A percentile compares a stretch with the other conserved stretches of the same genome.
Conservation (phyloP, 352 stramenopile species). For the Thalassiosira ordinaria region DNA sequence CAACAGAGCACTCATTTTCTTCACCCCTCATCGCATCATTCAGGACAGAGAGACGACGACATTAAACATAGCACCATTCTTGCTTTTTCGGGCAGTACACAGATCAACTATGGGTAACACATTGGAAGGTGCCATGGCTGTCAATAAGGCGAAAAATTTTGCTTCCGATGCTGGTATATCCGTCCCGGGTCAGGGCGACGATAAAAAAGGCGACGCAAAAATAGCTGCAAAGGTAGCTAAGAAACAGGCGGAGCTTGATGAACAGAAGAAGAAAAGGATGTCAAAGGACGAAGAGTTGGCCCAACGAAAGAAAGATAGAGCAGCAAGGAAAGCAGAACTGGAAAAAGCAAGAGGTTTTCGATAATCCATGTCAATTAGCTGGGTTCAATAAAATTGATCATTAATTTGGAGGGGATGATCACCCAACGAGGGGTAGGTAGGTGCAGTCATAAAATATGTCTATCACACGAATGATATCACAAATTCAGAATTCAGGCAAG, state of each 20-base stretch:
- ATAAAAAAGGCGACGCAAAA: slow-evolving; percentile 22
- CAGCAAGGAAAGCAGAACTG: slow-evolving; percentile 12
- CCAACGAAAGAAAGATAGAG: slow-evolving; percentile 28
- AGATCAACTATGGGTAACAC: slow-evolving; percentile 17
- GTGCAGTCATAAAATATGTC: no score
- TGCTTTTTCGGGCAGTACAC: no score
- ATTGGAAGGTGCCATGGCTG: slow-evolving; percentile 15
- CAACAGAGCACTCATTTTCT: no score
- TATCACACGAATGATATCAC: no score
- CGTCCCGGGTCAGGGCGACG: slow-evolving; percentile 8
- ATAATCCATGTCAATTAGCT: slow-evolving; percentile 7
- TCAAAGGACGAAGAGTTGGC: slow-evolving; percentile 17
- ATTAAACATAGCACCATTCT: no score
- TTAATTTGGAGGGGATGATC: neutral
- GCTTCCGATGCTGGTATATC: slow-evolving; percentile 27
- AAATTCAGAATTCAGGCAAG: no score
- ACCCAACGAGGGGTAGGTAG: no score
- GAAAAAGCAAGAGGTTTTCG: slow-evolving; percentile 38
- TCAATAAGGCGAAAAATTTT: slow-evolving; percentile 34
- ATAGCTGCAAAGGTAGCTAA: slow-evolving; percentile 34
- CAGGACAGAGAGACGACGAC: no score
- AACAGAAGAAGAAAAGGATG: slow-evolving; percentile 8
- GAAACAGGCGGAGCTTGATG: slow-evolving; percentile 28
- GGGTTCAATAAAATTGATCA: neutral
- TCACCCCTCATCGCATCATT: no score